These are phyloP conservation scores for Podosphaera xanthii DNA, from an alignment of 2,329 filamentous ascomycete genomes.

Conservation along the genomic window DNA sequence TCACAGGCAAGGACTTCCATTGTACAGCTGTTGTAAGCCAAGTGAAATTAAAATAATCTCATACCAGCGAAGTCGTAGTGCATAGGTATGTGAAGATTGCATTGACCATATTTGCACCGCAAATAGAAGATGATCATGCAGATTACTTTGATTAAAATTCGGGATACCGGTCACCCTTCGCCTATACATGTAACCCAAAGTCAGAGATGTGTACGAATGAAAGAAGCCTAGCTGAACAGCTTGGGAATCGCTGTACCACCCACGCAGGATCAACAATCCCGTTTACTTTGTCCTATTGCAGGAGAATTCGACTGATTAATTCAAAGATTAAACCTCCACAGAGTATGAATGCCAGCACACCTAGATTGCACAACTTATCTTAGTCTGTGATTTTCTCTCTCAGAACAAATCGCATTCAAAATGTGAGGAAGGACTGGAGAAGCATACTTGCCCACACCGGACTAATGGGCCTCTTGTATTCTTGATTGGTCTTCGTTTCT, in stretches of 20 bases:
- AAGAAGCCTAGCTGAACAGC: background rate
- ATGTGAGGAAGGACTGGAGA: background rate
- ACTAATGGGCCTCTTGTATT: constrained; percentile 31
- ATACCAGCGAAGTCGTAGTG: no score
- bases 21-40: no score
- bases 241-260: background rate
- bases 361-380: constrained; percentile 4
- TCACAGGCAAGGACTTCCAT: no score
- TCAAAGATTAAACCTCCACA: constrained; percentile 19
- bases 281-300: constrained; percentile 6
- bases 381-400: background rate
- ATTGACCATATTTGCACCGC: no score
- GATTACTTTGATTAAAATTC: no score
- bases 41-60: no score
- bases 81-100: no score
- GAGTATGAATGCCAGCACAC: constrained; percentile 15
- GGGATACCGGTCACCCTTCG: no score
- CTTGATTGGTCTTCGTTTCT: constrained; percentile 35
- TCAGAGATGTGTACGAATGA: no score
- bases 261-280: background rate
- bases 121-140: no score
- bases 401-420: background rate
- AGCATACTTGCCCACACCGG: constrained; percentile 39
- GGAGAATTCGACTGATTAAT: constrained; percentile 16
- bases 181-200: no score